A percentile compares a stretch with the other conserved stretches of the same genome.
Conservation (phyloP, 345 rosid species). For the sweet orange (Citrus sinensis) region DNA sequence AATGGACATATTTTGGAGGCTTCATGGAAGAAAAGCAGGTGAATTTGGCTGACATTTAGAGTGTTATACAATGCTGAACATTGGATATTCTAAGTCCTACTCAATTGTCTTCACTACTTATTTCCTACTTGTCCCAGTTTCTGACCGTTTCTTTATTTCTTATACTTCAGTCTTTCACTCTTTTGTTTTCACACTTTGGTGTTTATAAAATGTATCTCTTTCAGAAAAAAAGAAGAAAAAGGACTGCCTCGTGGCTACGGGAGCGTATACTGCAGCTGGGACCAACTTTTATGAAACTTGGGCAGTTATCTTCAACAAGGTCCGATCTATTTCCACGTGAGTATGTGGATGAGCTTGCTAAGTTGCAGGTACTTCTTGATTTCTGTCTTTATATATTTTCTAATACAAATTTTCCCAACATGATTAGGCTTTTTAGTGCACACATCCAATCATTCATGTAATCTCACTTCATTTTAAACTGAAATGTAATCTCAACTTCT, state of each 20-base stretch:
- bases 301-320: conserved; percentile 91
- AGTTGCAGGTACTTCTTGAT: conserved; percentile 70
- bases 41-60: neutral
- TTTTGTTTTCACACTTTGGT: conserved; percentile 6
- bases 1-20: conserved; percentile 79
- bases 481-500: neutral
- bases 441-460: neutral
- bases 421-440: neutral
- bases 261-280: conserved; percentile 89
- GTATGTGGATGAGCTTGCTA: conserved; percentile 92
- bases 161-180: neutral
- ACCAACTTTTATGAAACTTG: conserved; percentile 94
- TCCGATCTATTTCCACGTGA: conserved; percentile 89
- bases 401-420: neutral
- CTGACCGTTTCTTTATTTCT: neutral
- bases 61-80: neutral
- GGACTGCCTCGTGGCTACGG: conserved; percentile 87
- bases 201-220: conserved; percentile 17
- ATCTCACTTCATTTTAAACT: neutral
- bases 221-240: conserved; percentile 69
- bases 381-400: neutral
- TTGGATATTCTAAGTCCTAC: too few relatives aligned
- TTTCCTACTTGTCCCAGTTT: conserved; percentile 1
- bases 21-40: conserved; percentile 88
- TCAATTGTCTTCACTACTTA: neutral